These are phyloP conservation scores for Ustilago sp. DNA, from an alignment of 1,284 basidiomycete species.

Conservation along the genomic window DNA sequence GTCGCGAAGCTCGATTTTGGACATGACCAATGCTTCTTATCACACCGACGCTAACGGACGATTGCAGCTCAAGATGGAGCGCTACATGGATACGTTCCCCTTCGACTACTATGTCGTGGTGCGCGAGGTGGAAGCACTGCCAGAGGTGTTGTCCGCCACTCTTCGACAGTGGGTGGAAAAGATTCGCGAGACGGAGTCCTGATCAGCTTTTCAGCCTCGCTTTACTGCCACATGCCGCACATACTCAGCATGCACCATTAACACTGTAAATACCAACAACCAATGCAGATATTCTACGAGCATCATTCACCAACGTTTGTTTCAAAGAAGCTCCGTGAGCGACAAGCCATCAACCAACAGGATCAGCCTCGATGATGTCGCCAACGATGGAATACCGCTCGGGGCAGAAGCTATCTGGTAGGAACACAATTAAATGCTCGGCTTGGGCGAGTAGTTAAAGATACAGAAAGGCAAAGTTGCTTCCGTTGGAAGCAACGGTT, in stretches of 20 bases:
- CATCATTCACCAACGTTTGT: not conserved
- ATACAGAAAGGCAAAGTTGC: not conserved
- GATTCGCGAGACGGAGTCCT: slow-evolving; percentile 56
- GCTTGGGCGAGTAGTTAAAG: not conserved
- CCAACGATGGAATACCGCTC: not conserved
- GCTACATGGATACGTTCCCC: slow-evolving; percentile 92
- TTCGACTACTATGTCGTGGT: slow-evolving; percentile 98
- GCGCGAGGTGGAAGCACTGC: slow-evolving; percentile 88
- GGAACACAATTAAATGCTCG: not conserved
- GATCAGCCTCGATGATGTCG: not conserved
- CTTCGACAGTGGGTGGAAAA: slow-evolving; percentile 80
- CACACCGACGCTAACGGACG: slow-evolving; percentile 76
- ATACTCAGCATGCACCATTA: not conserved
- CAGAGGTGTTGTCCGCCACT: slow-evolving; percentile 89
- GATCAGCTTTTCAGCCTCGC: not conserved
- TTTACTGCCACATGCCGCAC: not conserved
- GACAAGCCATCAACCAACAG: not conserved
- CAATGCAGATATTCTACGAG: slow-evolving; percentile 9
- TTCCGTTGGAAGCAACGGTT: slow-evolving; percentile 7
- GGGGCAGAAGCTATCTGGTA: not conserved
- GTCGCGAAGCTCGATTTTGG: slow-evolving; percentile 82
- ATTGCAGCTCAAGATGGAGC: slow-evolving; percentile 88
- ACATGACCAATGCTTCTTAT: slow-evolving; percentile 92
- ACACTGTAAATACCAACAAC: slow-evolving; percentile 3
- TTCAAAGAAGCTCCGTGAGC: not conserved